Percentiles rank a stretch among this genome's conserved stretches.
phyloP scores from a whole-genome alignment of 768 basidiomycete species.

The Boletus sensibilis region DNA sequence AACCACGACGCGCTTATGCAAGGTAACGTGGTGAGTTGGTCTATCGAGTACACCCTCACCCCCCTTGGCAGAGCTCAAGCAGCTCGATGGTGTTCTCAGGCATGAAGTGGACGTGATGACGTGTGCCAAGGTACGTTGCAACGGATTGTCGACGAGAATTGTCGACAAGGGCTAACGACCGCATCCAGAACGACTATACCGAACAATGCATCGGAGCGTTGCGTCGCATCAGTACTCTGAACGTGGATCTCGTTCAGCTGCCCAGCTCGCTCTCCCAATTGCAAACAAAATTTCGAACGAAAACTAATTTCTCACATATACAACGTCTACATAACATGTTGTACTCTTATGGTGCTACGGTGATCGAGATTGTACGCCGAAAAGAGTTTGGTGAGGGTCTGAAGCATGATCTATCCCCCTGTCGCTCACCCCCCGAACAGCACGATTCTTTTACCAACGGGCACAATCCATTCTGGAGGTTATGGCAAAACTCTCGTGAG shows the following conservation, averaged over 20 bases:
- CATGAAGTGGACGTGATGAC: conserved; percentile 58
- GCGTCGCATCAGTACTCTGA: conserved; percentile 74
- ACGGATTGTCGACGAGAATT: background rate
- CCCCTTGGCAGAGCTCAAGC: conserved; percentile 52
- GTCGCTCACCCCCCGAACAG: conserved; percentile 36
- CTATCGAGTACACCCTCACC: background rate
- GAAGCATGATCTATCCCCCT: background rate
- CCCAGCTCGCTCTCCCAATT: conserved; percentile 63
- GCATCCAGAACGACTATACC: conserved; percentile 65
- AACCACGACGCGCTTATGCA: conserved; percentile 52
- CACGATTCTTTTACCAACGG: conserved; percentile 76
- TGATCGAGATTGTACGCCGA: conserved; percentile 86
- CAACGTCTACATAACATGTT: conserved; percentile 85
- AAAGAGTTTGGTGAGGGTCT: conserved; percentile 76
- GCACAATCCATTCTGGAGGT: conserved; percentile 80
- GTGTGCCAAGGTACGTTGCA: conserved; percentile 47
- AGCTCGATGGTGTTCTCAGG: conserved; percentile 59
- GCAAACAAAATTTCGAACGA: conserved; percentile 68
- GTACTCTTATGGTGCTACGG: conserved; percentile 88
- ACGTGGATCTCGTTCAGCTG: conserved; percentile 76
- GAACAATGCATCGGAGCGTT: conserved; percentile 64
- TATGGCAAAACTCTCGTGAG: conserved; percentile 85
- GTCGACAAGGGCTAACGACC: background rate
- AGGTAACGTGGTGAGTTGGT: conserved; percentile 36
- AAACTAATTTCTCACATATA: conserved; percentile 90